Evolutionary conservation across 768 basidiomycete species (phyloP).

Genomic region (Amyloporia xantha): DNA sequence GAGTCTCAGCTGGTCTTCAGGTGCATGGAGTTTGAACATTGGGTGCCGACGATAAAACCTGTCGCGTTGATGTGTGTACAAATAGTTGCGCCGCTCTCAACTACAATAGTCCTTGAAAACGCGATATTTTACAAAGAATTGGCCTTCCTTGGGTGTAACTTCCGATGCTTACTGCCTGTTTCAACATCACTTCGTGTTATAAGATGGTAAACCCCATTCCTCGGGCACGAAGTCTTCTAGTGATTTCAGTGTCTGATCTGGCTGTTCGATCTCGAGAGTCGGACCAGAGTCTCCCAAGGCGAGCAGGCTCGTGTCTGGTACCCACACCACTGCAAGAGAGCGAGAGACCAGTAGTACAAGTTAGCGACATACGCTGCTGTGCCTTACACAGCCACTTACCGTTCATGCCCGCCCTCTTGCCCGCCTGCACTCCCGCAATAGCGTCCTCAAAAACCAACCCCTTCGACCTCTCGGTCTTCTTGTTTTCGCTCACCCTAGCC

Average conservation of each 20-base stretch:
- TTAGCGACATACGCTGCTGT: neutral
- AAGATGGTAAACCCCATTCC: slow-evolving; percentile 79
- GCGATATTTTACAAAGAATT: too few relatives aligned
- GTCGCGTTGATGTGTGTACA: neutral
- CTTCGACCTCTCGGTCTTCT: slow-evolving; percentile 43
- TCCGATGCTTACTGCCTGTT: too few relatives aligned
- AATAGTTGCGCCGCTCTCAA: too few relatives aligned
- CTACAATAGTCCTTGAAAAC: too few relatives aligned
- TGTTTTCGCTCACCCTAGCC: slow-evolving; percentile 24
- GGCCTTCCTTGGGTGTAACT: too few relatives aligned
- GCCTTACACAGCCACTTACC: slow-evolving; percentile 40
- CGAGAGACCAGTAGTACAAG: neutral
- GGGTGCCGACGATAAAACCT: neutral
- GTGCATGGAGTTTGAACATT: neutral
- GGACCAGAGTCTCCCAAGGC: slow-evolving; percentile 32
- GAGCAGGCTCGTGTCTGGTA: slow-evolving; percentile 69
- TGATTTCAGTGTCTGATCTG: slow-evolving; percentile 55
- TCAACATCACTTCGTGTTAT: slow-evolving; percentile 29
- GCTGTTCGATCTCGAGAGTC: slow-evolving; percentile 34
- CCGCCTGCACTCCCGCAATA: slow-evolving; percentile 70
- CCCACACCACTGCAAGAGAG: slow-evolving; percentile 64
- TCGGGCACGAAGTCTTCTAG: slow-evolving; percentile 74
- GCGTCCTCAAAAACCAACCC: slow-evolving; percentile 85
- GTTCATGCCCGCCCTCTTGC: slow-evolving; percentile 80
- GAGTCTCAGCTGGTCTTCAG: neutral